Base-by-base conservation (phyloP, 2,329 filamentous ascomycete genomes). In the Clonostachys chloroleuca region DNA sequence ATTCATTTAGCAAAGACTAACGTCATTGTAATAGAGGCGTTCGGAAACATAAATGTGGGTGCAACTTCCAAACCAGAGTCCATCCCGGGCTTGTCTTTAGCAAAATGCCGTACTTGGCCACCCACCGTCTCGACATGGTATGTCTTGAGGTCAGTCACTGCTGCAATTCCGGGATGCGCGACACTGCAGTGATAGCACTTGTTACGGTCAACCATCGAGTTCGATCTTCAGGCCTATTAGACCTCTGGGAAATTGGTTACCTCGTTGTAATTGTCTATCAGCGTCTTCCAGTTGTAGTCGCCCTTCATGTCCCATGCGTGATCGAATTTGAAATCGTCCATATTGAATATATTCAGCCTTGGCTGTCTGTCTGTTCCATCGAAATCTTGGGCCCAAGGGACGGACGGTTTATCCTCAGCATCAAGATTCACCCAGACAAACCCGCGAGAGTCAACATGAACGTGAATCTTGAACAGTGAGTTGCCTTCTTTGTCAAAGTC, bases 111-210 rank as follows among this genome's bases (percentile, higher is more conserved):
- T 46, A 81, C 77, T 51, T 76, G 69, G 2, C 64, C 67, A 24
- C 63, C 68, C 51, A 70, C 69, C 37, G 72, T 71, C 51, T 75
- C 65, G 43, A 79, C 75, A 37, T 66, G 63, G 61, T 83, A 83
- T 4, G 74, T 73, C 47, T 73, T 70, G 34, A 83, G 70, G 49
- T 83, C 76, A 41, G 79, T 72, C 16, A 83, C 68, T 36, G 68
- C 66, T 5, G 76, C 69, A 33, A 83, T 75, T 47, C 80, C 77
- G 3, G 81, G 78, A 53, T 83, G 79, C 3, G 78, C 74, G 2
- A 74, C 77, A 43, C 74, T 73, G 65, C 79, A 83, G 65, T 83
- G 80, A 54, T 84, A 84, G 57, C 80, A 84, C 57, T 81, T 30
- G 1, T 30, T 10, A 30, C 9, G 24, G 24, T 30, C 24, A 30